Evolutionary conservation across 345 rosid genomes (phyloP), one percentile per base, ranked within the genome.

Genomic region (Lepidium aucheri): DNA sequence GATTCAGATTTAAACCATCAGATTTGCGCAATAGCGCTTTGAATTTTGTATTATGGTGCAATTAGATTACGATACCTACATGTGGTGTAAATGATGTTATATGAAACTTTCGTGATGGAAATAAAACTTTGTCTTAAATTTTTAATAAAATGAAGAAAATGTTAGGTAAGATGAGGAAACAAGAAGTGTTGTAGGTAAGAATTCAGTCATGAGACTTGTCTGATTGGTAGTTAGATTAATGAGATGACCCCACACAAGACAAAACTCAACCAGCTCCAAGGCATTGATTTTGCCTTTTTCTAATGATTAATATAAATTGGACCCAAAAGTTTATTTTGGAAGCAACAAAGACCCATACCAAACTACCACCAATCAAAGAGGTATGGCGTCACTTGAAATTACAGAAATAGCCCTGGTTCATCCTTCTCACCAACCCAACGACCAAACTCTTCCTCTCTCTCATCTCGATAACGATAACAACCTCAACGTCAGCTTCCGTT

Each of bases 401-500:
- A 56, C 60, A 1, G 86, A 80, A 64, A 88, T 80, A 53, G 18
- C 79, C 65, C 61, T 61, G 2, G 67, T 91, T 69, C 77, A 24
- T 15, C 95, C 94, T 41, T 68, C 88, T 0, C 24, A 76, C 63
- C n/a, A 60, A 16, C 89, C 69, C 39, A 67, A 73, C 41, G 78
- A 81, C 52, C 92, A 84, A 63, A 65, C 70, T 12, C 87, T 84
- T 44, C 68, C 81, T 13, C 91, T 91, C 63, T 86, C 96, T 60
- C 82, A 74, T 74, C 85, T 91, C 13, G 98, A 88, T 59, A 72
- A 80, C 34, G 95, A 87, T 63, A 83, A 72, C 52, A 87, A 83
- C 80, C 81, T 85, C 75, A 54, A 85, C 47, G 70, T 82, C 74
- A 81, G 80, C 49, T 85, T 87, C 83, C 97, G 97, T 46, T 90